Evolutionary conservation across 768 basidiomycete species (phyloP), one percentile per base, ranked within the genome.

Genomic region (Podaxis sp.): DNA sequence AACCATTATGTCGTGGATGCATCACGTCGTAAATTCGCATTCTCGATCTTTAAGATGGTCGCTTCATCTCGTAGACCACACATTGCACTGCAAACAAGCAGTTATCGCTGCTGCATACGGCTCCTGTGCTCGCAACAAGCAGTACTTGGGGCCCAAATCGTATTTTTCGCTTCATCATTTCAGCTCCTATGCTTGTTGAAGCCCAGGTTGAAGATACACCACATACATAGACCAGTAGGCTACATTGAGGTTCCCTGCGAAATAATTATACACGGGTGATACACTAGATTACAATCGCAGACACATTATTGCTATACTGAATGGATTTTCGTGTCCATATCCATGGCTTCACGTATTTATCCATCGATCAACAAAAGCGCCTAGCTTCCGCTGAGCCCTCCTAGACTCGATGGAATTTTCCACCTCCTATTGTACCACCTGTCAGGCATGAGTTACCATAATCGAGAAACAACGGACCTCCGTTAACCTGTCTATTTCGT

Each of bases 301-400:
- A 18, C 47, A n/a, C 11, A 40, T 13, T 16, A 44, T 7, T n/a
- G 21, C 42, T 0, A 54, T n/a, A 38, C 11, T 54, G 11, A 36
- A 40, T 37, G 18, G 32, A 27, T 2, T 16, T 28, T 6, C 5
- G 7, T 2, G 21, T 16, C 13, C 7, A 44, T 21, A n/a, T 57
- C 2, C 18, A n/a, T 35, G 21, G 32, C 50, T 14, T 50, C 21
- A 35, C 21, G 11, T 35, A 38, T 47, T 50, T 2, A 25, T 36
- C 64, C 66, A 64, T 50, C 50, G 59, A 25, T 65, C 65, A 6
- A 67, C 64, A 48, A 67, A 67, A 4, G 66, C 57, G 6, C 55
- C 52, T 5, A 67, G 37, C 36, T 64, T 65, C 6, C 59, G 60
- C 28, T 59, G 40, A 23, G 59, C 55, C 13, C 61, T 47, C 44